phyloP scores from a whole-genome alignment of 2,329 filamentous ascomycete genomes.

The Hirsutella thompsonii region DNA sequence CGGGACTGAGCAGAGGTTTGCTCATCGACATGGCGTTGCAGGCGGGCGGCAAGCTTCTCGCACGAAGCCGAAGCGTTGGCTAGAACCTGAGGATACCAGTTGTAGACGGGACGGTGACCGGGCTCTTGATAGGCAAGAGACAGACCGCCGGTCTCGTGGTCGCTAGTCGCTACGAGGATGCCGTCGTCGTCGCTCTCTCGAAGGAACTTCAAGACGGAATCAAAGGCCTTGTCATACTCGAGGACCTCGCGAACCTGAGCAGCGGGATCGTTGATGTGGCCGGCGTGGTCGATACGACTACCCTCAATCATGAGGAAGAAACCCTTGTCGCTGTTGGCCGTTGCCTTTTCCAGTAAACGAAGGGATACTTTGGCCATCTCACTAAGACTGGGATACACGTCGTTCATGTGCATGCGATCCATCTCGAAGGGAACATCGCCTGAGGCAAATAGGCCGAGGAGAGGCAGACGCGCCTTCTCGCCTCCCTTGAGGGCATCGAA shows the following conservation, averaged over 20 bases:
- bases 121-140: conserved; percentile 59
- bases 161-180: conserved; percentile 78
- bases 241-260: conserved; percentile 84
- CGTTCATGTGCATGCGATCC: conserved; percentile 66
- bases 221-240: conserved; percentile 84
- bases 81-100: conserved; percentile 75
- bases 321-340: conserved; percentile 71
- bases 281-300: conserved; percentile 90
- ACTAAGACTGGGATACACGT: conserved; percentile 75
- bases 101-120: conserved; percentile 40
- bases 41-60: conserved; percentile 53
- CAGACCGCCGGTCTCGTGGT: conserved; percentile 92
- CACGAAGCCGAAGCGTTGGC: conserved; percentile 65
- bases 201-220: conserved; percentile 74
- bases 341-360: conserved; percentile 66
- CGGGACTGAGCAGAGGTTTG: conserved; percentile 16
- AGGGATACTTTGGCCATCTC: conserved; percentile 85
- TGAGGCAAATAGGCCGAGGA: conserved; percentile 74
- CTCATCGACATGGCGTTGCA: conserved; percentile 44
- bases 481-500: conserved; percentile 66
- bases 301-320: conserved; percentile 99
- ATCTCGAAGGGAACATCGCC: conserved; percentile 87
- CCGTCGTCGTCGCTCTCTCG: conserved; percentile 59
- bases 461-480: conserved; percentile 57
- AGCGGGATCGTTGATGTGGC: conserved; percentile 71